Base-by-base conservation (phyloP, 768 basidiomycete genomes). In the Tubosaeta brunneosetosa region DNA sequence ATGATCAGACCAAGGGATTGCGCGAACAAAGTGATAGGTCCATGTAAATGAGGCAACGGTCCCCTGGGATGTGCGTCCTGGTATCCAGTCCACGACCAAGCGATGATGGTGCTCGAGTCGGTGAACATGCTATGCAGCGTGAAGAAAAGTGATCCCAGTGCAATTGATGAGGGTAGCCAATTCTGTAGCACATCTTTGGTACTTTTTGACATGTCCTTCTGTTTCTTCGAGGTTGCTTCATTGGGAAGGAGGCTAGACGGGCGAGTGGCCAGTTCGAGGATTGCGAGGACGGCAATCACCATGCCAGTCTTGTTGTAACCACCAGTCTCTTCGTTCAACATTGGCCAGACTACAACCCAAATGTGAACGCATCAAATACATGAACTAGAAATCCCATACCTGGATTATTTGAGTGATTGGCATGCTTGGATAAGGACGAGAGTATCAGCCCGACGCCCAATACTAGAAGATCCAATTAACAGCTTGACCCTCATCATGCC, bases 21-120 rank as follows among this genome's bases (percentile, higher is more conserved):
- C 1, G 80, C 78, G 19, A 83, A 61, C 32, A 91, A 73, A 13
- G 89, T 89, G 44, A 88, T 65, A 0, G 79, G 76, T n/a, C 82
- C 83, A 61, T 87, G 83, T 5, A 87, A 66, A 59, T 86, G 81
- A 7, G 90, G 85, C 2, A 86, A 66, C 2, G 91, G 91, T 1
- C 91, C 91, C 46, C 72, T 78, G 32, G 83, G 77, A 4, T 63
- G 62, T 34, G 77, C 71, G 41, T 85, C 72, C 19, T 82, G 78
- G 57, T 85, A 94, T n/a, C 91, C 91, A 0, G 89, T 87, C 91
- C 91, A 94, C 2, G 88, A 85, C 87, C 89, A 92, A 17, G 88
- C 82, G 52, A 93, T 77, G 42, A 92, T 77, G 0, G 90, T 89
- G 57, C 84, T 85, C 2, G 86, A 73, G 52, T 94, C 91, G 3